Percentiles rank a stretch among this genome's conserved stretches.
Evolutionary conservation across 805 yeast genomes (phyloP).

Genomic region (Priceomyces haplophilus): DNA sequence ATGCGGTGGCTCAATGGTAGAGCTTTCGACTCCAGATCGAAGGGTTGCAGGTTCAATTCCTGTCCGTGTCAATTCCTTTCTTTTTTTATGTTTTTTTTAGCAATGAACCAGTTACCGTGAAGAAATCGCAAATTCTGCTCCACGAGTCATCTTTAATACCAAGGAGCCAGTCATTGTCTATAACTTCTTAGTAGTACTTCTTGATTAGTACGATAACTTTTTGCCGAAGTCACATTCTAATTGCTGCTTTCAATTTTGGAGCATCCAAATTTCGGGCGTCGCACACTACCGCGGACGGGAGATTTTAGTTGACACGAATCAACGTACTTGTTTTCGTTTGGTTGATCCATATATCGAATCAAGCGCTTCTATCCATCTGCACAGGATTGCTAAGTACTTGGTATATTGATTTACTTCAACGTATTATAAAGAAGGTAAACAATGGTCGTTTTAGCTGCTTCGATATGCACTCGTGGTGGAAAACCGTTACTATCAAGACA

Average conservation of each 20-base stretch:
- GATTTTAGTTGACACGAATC: slow-evolving; percentile 3
- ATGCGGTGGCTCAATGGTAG: slow-evolving; percentile 43
- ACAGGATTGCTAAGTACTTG: neutral
- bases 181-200: no score
- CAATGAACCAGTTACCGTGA: no score
- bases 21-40: slow-evolving; percentile 54
- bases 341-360: neutral
- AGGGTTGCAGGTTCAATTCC: slow-evolving; percentile 88
- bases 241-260: no score
- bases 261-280: slow-evolving; percentile 1
- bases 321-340: neutral
- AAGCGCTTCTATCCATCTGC: neutral
- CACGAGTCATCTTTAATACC: no score
- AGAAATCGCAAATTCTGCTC: no score
- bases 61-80: slow-evolving; percentile 52
- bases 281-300: slow-evolving; percentile 1
- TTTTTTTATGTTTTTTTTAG: slow-evolving; percentile 1
- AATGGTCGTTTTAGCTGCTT: slow-evolving; percentile 87
- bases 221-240: no score
- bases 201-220: no score
- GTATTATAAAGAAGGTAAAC: slow-evolving; percentile 2
- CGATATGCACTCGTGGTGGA: slow-evolving; percentile 91
- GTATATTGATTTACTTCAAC: neutral
- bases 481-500: slow-evolving; percentile 90
- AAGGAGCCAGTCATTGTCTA: no score